A percentile compares a stretch with the other conserved stretches of the same genome.
Conservation (phyloP, 768 basidiomycete species). For the Suillus tomentosus region DNA sequence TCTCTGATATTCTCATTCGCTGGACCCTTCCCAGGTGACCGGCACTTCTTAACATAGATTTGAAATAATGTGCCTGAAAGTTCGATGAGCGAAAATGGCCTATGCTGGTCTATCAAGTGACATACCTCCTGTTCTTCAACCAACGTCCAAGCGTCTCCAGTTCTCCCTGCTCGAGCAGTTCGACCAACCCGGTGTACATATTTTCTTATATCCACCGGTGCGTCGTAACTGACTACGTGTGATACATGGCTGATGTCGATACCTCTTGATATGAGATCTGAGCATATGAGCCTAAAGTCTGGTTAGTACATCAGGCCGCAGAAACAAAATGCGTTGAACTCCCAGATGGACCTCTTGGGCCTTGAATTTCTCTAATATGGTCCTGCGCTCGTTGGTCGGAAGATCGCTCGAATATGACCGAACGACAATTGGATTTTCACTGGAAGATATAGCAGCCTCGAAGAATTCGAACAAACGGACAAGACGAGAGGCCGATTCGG, state of each 20-base stretch:
- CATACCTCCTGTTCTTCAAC: conserved; percentile 91
- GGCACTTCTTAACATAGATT: conserved; percentile 72
- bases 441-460: conserved; percentile 46
- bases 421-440: conserved; percentile 41
- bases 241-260: conserved; percentile 92
- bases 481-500: conserved; percentile 85
- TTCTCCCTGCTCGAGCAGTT: conserved; percentile 89
- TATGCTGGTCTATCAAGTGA: conserved; percentile 10
- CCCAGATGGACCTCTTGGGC: conserved; percentile 83
- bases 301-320: conserved; percentile 7
- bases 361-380: conserved; percentile 80
- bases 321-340: conserved; percentile 26
- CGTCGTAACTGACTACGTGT: conserved; percentile 95
- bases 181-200: conserved; percentile 97
- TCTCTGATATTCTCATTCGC: conserved; percentile 62
- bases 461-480: conserved; percentile 83
- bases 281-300: conserved; percentile 81
- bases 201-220: conserved; percentile 96
- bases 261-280: conserved; percentile 93
- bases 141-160: conserved; percentile 90
- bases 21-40: conserved; percentile 72
- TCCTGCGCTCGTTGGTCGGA: conserved; percentile 66
- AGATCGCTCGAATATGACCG: conserved; percentile 90
- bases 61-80: conserved; percentile 82
- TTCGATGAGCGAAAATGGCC: not conserved